phyloP scores from a whole-genome alignment of 2,329 filamentous ascomycete species.

The Endoconidiophora polonica region DNA sequence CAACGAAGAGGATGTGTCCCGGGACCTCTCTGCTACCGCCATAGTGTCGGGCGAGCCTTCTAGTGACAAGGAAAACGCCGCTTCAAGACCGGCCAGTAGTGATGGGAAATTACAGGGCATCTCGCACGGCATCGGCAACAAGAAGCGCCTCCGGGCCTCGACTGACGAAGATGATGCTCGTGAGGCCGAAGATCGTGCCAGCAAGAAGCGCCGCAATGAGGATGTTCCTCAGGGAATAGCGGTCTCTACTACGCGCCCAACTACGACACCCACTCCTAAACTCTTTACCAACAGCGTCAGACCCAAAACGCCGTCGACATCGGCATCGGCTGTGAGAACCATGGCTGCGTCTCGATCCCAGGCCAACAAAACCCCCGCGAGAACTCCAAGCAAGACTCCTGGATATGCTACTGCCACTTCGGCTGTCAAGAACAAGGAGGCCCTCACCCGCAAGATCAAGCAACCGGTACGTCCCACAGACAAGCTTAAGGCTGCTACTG shows the following conservation, averaged over 20 bases:
- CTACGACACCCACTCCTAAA: conserved; percentile 16
- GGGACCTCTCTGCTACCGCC: conserved; percentile 14
- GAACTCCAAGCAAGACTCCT: background rate
- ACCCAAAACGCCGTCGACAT: conserved; percentile 6
- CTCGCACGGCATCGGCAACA: conserved; percentile 46
- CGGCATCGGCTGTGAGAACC: background rate
- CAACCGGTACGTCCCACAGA: conserved; percentile 11
- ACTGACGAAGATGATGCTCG: conserved; percentile 37
- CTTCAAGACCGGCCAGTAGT: conserved; percentile 20
- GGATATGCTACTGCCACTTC: conserved; percentile 10
- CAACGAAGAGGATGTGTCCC: conserved; percentile 9
- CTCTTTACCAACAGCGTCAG: conserved; percentile 8
- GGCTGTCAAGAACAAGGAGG: conserved; percentile 10
- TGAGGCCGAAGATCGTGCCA: conserved; percentile 32
- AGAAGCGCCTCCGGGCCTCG: conserved; percentile 45
- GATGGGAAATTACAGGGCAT: conserved; percentile 26
- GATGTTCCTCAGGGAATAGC: conserved; percentile 34
- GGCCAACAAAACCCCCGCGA: background rate
- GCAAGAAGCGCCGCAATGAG: conserved; percentile 45
- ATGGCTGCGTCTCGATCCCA: background rate
- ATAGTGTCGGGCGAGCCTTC: conserved; percentile 19
- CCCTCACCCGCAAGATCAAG: conserved; percentile 9
- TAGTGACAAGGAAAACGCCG: conserved; percentile 38
- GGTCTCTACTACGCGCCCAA: conserved; percentile 29
- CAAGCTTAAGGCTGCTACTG: conserved; percentile 6